Percentiles rank a stretch among this genome's conserved stretches.
phyloP scores from a whole-genome alignment of 2,329 filamentous ascomycete genomes.

The Xylogone sp. region DNA sequence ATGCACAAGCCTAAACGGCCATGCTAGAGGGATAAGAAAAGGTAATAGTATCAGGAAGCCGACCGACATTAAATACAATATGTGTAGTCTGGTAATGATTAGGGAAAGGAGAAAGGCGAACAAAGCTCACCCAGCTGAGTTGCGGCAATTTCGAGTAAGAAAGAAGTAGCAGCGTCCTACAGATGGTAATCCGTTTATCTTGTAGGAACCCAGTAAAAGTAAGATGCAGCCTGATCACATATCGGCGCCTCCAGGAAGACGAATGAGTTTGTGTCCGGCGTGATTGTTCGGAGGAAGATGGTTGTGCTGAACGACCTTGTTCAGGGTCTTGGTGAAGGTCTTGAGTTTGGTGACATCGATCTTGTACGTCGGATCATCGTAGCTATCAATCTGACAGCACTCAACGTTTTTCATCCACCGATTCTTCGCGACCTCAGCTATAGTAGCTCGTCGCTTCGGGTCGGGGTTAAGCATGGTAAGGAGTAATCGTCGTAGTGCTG shows the following conservation, averaged over 20 bases:
- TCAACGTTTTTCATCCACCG: constrained; percentile 73
- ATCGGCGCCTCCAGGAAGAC: constrained; percentile 22
- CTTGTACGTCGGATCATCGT: constrained; percentile 56
- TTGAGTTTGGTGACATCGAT: constrained; percentile 53
- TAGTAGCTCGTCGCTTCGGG: constrained; percentile 65
- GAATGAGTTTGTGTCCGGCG: constrained; percentile 21
- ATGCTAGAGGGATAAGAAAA: too few relatives aligned
- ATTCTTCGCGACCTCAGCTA: constrained; percentile 64
- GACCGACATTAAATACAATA: neutral
- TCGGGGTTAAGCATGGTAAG: constrained; percentile 81
- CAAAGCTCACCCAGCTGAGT: neutral
- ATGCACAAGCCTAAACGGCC: too few relatives aligned
- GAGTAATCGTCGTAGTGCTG: constrained; percentile 65
- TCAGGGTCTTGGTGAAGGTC: constrained; percentile 36
- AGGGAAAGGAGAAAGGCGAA: neutral
- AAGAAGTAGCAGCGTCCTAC: neutral
- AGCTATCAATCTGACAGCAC: constrained; percentile 72
- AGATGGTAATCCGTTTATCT: neutral
- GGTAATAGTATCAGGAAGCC: neutral
- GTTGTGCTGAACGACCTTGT: constrained; percentile 33
- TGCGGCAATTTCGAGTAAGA: neutral
- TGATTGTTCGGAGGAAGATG: constrained; percentile 22
- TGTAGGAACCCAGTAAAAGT: too few relatives aligned
- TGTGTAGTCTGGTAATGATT: neutral
- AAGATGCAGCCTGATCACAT: constrained; percentile 17